Evolutionary conservation across 176 grass and related monocot genomes (phyloP).

Genomic region (Chloris gayana): DNA sequence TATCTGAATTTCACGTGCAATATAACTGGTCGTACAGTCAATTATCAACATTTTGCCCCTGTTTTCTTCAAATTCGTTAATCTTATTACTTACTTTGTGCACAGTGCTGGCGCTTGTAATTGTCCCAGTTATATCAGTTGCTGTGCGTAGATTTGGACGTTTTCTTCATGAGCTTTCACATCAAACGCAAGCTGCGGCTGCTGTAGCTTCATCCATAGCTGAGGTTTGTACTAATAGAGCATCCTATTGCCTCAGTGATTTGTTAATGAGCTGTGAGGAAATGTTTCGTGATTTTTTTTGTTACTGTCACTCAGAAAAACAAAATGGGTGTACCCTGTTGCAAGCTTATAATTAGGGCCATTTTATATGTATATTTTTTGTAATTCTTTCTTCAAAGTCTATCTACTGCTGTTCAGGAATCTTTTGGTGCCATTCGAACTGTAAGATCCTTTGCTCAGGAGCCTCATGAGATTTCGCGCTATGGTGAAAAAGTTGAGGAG

Average conservation of each 20-base stretch:
- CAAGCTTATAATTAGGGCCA: slow-evolving; percentile 19
- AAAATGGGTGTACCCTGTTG: background rate
- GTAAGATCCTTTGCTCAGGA: slow-evolving; percentile 97
- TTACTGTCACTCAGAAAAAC: background rate
- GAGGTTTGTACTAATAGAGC: slow-evolving; percentile 64
- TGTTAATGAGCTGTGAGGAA: background rate
- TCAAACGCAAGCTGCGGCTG: slow-evolving; percentile 88
- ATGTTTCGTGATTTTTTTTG: background rate
- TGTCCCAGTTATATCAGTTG: slow-evolving; percentile 81
- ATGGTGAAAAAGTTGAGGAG: slow-evolving; percentile 88
- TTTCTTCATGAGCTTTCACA: slow-evolving; percentile 98
- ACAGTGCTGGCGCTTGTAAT: slow-evolving; percentile 87
- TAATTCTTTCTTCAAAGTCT: slow-evolving; percentile 37
- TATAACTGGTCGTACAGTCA: background rate
- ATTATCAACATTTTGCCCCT: background rate
- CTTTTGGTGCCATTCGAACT: slow-evolving; percentile 93
- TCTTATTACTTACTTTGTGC: slow-evolving; percentile 28
- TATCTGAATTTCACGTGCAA: slow-evolving; percentile 14
- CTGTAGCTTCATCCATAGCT: slow-evolving; percentile 91
- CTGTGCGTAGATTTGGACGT: slow-evolving; percentile 74
- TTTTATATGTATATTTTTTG: slow-evolving; percentile 9
- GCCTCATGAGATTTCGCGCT: slow-evolving; percentile 70
- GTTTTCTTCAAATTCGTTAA: slow-evolving; percentile 19
- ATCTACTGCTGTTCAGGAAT: slow-evolving; percentile 67
- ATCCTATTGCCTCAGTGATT: slow-evolving; percentile 7